phyloP scores from a whole-genome alignment of 192 early-diverging fungal genomes.

The Geranomyces variabilis region DNA sequence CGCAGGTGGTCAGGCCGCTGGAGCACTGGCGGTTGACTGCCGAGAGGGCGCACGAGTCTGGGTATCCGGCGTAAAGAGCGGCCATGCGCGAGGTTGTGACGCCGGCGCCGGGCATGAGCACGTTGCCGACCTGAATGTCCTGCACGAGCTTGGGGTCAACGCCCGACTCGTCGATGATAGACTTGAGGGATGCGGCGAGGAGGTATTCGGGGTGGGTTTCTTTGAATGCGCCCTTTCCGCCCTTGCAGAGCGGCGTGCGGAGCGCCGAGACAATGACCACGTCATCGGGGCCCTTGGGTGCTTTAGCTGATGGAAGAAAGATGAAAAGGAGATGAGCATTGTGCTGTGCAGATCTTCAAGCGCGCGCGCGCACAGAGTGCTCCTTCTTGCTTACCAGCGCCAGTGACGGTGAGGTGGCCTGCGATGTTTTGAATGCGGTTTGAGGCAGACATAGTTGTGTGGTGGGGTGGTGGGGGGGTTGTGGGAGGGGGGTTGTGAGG shows the following conservation, averaged over 20 bases:
- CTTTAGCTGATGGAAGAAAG: conserved; percentile 32
- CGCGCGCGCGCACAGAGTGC: background rate
- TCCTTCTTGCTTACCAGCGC: conserved; percentile 30
- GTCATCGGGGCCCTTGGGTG: conserved; percentile 80
- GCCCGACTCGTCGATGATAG: conserved; percentile 71
- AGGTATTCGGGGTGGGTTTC: conserved; percentile 79
- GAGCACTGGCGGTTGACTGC: conserved; percentile 96
- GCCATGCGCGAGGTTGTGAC: conserved; percentile 91
- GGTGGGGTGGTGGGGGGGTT: background rate
- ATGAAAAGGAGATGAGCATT: background rate
- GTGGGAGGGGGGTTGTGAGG: background rate
- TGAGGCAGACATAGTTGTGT: background rate
- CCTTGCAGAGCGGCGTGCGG: conserved; percentile 86
- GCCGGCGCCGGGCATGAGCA: conserved; percentile 85
- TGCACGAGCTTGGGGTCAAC: conserved; percentile 86
- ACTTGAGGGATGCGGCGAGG: conserved; percentile 78
- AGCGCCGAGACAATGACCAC: conserved; percentile 90
- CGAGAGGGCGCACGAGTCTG: conserved; percentile 75
- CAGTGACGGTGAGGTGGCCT: conserved; percentile 33
- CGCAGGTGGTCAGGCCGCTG: conserved; percentile 87
- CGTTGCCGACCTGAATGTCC: conserved; percentile 95
- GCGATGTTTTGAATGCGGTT: conserved; percentile 25
- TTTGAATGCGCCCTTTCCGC: conserved; percentile 90
- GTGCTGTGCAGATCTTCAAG: background rate
- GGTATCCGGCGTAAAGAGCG: conserved; percentile 86